phyloP scores from a whole-genome alignment of 176 grass and related monocot genomes.

The Aegilops bicornis region DNA sequence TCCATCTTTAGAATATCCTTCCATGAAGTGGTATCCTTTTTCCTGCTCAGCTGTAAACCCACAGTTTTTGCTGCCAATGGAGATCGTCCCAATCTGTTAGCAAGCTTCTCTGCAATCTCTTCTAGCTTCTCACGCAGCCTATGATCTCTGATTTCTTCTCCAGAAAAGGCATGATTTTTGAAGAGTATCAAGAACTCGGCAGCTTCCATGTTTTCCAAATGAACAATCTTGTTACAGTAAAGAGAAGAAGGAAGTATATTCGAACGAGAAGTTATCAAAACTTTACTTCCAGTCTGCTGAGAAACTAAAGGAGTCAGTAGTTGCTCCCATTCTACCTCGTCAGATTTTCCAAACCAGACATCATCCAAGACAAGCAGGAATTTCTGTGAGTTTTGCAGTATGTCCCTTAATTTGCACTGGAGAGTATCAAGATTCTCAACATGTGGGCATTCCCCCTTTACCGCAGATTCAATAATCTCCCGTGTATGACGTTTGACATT shows the following conservation, averaged over 20 bases:
- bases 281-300: not conserved
- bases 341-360: not conserved
- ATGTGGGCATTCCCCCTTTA: not conserved
- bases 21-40: not conserved
- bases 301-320: not conserved
- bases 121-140: too few relatives aligned
- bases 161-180: not conserved
- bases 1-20: not conserved
- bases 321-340: not conserved
- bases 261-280: not conserved
- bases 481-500: not conserved
- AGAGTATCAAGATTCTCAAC: not conserved
- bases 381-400: not conserved
- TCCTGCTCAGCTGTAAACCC: not conserved
- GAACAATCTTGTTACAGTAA: not conserved
- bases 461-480: slow-evolving; percentile 5
- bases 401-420: not conserved
- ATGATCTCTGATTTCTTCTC: not conserved
- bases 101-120: not conserved
- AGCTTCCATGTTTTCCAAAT: not conserved
- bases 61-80: slow-evolving; percentile 21
- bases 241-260: not conserved
- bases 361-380: slow-evolving; percentile 17
- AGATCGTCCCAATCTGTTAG: not conserved
- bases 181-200: slow-evolving; percentile 1